Conservation (phyloP, 345 rosid genomes). For the Ceriops tagal region DNA sequence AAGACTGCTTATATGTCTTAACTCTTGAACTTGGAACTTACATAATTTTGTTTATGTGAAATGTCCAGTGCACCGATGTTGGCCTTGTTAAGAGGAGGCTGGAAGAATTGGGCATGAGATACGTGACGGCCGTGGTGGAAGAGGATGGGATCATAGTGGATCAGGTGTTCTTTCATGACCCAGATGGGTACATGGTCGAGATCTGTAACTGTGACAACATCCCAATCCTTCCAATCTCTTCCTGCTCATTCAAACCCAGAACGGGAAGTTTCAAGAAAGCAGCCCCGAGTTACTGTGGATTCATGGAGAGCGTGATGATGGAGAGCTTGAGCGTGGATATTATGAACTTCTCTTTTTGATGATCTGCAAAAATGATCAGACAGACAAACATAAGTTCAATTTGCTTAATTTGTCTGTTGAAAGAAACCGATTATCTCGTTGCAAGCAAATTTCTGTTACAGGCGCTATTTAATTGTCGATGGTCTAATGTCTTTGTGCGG, state of each 20-base stretch:
- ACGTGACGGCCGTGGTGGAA: slow-evolving; percentile 47
- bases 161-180: slow-evolving; percentile 61
- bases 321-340: slow-evolving; percentile 60
- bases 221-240: slow-evolving; percentile 41
- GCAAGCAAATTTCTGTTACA: too few relatives aligned
- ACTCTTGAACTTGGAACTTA: too few relatives aligned
- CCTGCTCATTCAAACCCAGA: slow-evolving; percentile 36
- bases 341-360: slow-evolving; percentile 47
- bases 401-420: background rate
- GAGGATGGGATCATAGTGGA: slow-evolving; percentile 46
- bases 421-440: background rate
- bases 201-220: slow-evolving; percentile 55
- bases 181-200: slow-evolving; percentile 65
- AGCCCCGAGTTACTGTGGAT: slow-evolving; percentile 34
- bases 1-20: background rate
- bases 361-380: background rate
- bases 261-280: slow-evolving; percentile 31
- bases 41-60: too few relatives aligned
- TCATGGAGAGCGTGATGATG: slow-evolving; percentile 54
- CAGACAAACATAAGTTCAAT: background rate
- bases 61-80: slow-evolving; percentile 44
- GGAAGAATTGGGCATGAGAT: slow-evolving; percentile 43
- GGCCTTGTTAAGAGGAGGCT: slow-evolving; percentile 45
- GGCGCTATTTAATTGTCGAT: too few relatives aligned
- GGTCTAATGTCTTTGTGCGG: too few relatives aligned